Percentiles rank a stretch among this genome's conserved stretches.
Conservation (phyloP, 768 basidiomycete species). For the Boletellus ananas region DNA sequence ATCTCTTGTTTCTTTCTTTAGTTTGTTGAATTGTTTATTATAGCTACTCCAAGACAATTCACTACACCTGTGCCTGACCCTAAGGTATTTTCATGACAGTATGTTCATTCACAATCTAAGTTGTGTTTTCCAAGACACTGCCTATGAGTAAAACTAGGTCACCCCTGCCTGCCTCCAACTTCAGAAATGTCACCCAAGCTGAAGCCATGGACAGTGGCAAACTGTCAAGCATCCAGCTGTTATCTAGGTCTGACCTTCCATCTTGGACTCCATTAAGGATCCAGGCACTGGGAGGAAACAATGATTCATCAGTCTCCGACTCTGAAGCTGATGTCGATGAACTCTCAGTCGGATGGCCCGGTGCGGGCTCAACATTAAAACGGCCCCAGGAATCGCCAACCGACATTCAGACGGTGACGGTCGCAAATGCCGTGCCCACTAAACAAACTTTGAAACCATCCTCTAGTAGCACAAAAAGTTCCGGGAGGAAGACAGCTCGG, state of each 20-base stretch:
- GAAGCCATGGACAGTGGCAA: background rate
- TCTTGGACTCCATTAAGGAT: constrained; percentile 19
- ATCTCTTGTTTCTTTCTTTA: background rate
- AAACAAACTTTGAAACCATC: background rate
- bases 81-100: constrained; percentile 10
- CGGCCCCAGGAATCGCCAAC: background rate
- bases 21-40: background rate
- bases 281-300: background rate
- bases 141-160: constrained; percentile 4
- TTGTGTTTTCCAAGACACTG: constrained; percentile 9
- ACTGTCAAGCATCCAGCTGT: background rate
- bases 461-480: background rate
- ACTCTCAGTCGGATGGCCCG: background rate
- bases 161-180: background rate
- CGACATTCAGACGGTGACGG: background rate
- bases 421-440: background rate
- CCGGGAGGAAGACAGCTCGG: constrained; percentile 13
- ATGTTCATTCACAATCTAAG: background rate
- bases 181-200: background rate
- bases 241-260: constrained; percentile 16
- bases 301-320: constrained; percentile 2
- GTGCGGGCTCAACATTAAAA: background rate
- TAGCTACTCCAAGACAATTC: constrained; percentile 17
- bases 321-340: constrained; percentile 5
- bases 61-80: constrained; percentile 1